phyloP scores from a whole-genome alignment of 176 grass and related monocot genomes.

The Raddia guianensis region DNA sequence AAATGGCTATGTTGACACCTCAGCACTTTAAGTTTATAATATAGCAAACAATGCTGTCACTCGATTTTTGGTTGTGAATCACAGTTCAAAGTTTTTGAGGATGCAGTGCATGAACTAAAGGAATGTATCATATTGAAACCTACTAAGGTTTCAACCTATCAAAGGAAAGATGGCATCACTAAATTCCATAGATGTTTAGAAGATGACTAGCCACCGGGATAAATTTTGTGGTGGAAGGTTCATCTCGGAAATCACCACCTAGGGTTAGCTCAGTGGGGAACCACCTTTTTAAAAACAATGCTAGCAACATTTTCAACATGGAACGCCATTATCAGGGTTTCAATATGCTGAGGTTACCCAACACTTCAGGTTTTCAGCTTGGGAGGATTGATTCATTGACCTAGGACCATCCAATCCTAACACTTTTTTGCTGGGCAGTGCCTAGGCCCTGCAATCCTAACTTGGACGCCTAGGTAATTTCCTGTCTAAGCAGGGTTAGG shows the following conservation, averaged over 20 bases:
- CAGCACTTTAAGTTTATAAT: conserved; percentile 22
- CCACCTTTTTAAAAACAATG: neutral
- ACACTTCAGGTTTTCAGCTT: neutral
- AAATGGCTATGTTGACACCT: neutral
- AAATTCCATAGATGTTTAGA: conserved; percentile 1
- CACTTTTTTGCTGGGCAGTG: too few species aligned
- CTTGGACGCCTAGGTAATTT: too few species aligned
- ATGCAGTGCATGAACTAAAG: conserved; percentile 14
- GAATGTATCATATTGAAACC: neutral
- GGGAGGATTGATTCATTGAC: neutral
- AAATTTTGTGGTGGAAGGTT: neutral
- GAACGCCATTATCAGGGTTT: conserved; percentile 2
- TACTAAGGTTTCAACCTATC: conserved; percentile 34
- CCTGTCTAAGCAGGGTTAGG: too few species aligned
- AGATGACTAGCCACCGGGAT: neutral
- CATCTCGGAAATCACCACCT: neutral
- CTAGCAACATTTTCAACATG: conserved; percentile 9
- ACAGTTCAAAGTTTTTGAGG: conserved; percentile 27
- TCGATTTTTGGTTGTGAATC: conserved; percentile 17
- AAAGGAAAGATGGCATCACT: neutral
- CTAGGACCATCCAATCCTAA: neutral
- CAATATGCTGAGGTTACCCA: neutral
- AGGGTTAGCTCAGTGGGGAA: neutral
- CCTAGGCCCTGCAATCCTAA: too few species aligned
- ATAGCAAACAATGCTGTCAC: conserved; percentile 14